These are phyloP conservation scores for Suillus occidentalis DNA, from an alignment of 768 basidiomycete genomes.

Conservation along the genomic window DNA sequence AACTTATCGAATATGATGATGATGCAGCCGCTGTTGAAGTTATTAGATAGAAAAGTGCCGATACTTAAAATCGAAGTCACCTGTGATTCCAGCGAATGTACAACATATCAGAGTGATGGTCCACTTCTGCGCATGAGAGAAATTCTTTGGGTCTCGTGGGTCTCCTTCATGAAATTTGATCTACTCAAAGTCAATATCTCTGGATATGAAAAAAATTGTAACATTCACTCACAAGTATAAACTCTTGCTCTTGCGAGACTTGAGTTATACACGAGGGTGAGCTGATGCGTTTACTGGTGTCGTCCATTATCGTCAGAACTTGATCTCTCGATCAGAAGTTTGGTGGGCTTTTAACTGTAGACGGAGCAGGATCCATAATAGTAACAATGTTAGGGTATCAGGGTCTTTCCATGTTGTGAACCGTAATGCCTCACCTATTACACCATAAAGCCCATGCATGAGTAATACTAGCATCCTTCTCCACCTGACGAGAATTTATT, in stretches of 20 bases:
- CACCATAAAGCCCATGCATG: neutral
- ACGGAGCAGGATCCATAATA: neutral
- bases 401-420: neutral
- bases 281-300: neutral
- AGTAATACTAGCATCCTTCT: neutral
- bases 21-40: constrained; percentile 43
- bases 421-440: neutral
- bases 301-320: neutral
- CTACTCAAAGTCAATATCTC: constrained; percentile 17
- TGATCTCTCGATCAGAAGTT: neutral
- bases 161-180: constrained; percentile 42
- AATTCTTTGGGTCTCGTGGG: constrained; percentile 39
- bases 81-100: constrained; percentile 23
- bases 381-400: neutral
- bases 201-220: neutral
- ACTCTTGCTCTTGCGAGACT: neutral
- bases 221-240: neutral
- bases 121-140: constrained; percentile 42
- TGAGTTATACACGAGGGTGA: neutral
- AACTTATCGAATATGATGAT: constrained; percentile 54
- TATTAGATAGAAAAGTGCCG: neutral
- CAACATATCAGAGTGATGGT: constrained; percentile 34
- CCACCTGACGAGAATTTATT: neutral
- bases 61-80: constrained; percentile 6
- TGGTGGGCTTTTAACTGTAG: neutral